Percentiles rank a stretch among this genome's conserved stretches.
Conservation (phyloP, 768 basidiomycete genomes). For the Auriscalpium orientale region DNA sequence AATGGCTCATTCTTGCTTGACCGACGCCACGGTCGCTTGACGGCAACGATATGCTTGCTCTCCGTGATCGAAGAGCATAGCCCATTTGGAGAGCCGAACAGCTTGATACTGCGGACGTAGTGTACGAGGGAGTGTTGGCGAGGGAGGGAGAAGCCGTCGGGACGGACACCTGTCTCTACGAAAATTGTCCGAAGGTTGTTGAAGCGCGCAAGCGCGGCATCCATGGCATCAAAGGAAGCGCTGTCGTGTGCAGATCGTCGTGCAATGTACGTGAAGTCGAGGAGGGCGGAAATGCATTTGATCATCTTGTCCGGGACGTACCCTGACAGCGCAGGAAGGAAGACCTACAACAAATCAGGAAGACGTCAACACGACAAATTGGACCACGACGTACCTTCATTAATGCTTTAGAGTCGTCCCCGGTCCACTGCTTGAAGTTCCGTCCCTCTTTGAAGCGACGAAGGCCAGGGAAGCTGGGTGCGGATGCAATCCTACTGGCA, state of each 20-base stretch:
- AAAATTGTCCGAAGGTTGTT: slow-evolving; percentile 12
- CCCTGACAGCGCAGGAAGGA: slow-evolving; percentile 7
- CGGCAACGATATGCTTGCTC: slow-evolving; percentile 17
- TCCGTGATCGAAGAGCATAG: slow-evolving; percentile 17
- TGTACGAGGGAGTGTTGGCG: slow-evolving; percentile 21
- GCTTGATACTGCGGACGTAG: slow-evolving; percentile 12
- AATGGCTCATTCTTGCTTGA: slow-evolving; percentile 26
- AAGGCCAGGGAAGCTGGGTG: slow-evolving; percentile 8
- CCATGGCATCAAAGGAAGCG: slow-evolving; percentile 4
- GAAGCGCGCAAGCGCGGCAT: slow-evolving; percentile 7
- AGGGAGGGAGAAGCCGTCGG: slow-evolving; percentile 16
- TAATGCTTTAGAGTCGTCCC: slow-evolving; percentile 15
- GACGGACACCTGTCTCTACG: slow-evolving; percentile 8
- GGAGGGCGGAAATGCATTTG: slow-evolving; percentile 9
- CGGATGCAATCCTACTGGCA: slow-evolving; percentile 14
- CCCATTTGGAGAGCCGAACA: slow-evolving; percentile 18
- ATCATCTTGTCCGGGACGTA: slow-evolving; percentile 6
- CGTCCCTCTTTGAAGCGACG: slow-evolving; percentile 10
- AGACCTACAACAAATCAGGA: slow-evolving; percentile 5
- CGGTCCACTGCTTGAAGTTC: slow-evolving; percentile 16
- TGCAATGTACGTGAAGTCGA: slow-evolving; percentile 20
- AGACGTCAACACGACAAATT: background rate
- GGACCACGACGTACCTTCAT: slow-evolving; percentile 10
- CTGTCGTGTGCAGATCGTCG: slow-evolving; percentile 1
- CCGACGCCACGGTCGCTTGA: slow-evolving; percentile 25